phyloP scores from a whole-genome alignment of 1,284 basidiomycete species.

The Trichosporon sp. region DNA sequence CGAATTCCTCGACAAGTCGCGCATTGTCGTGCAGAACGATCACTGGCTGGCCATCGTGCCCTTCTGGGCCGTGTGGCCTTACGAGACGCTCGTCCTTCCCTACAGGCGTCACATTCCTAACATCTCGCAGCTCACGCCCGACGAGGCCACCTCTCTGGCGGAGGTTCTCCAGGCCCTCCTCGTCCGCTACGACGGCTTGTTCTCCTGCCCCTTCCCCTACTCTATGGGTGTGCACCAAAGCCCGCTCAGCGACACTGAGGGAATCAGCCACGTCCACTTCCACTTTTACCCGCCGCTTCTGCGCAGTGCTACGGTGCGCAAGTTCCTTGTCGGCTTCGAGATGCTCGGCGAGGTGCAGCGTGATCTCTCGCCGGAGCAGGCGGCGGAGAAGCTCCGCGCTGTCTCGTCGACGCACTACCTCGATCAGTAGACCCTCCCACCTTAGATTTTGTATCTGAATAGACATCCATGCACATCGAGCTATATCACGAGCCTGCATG shows the following conservation, averaged over 20 bases:
- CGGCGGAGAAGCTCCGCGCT: slow-evolving; percentile 67
- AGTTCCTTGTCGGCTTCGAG: slow-evolving; percentile 94
- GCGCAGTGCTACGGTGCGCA: slow-evolving; percentile 77
- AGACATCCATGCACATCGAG: not conserved
- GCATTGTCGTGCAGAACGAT: slow-evolving; percentile 66
- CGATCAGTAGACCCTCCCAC: slow-evolving; percentile 34
- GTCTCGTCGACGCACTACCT: slow-evolving; percentile 63
- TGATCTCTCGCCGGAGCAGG: slow-evolving; percentile 88
- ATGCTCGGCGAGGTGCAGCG: slow-evolving; percentile 89
- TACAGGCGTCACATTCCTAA: slow-evolving; percentile 75
- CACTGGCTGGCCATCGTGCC: slow-evolving; percentile 89
- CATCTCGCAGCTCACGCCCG: slow-evolving; percentile 64
- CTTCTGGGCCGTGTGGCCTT: slow-evolving; percentile 97
- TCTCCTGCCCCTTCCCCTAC: slow-evolving; percentile 85
- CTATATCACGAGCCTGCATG: not conserved
- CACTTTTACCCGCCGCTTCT: slow-evolving; percentile 88
- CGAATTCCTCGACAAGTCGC: slow-evolving; percentile 65
- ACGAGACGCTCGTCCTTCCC: slow-evolving; percentile 81
- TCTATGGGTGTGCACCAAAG: slow-evolving; percentile 94
- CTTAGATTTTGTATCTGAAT: too few relatives aligned
- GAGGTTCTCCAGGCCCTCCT: slow-evolving; percentile 68
- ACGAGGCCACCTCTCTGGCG: slow-evolving; percentile 69
- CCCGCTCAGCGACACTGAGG: slow-evolving; percentile 61
- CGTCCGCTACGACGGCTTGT: slow-evolving; percentile 81
- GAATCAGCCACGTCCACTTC: slow-evolving; percentile 70